Conservation (phyloP, 2,329 filamentous ascomycete species). For the Furcasterigmium furcatum region DNA sequence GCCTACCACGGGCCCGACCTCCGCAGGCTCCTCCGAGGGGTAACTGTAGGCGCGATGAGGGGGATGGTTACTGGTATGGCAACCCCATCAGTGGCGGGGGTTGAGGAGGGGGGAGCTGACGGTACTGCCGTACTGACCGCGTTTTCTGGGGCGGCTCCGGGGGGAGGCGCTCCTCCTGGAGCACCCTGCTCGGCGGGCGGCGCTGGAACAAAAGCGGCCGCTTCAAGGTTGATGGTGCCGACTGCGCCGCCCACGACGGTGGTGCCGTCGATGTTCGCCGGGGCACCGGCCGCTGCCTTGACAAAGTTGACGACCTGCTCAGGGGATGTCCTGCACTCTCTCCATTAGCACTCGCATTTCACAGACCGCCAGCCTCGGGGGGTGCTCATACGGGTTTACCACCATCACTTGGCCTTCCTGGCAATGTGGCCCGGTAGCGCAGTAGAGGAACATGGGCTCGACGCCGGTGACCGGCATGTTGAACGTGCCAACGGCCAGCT, state of each 20-base stretch:
- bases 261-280: constrained; percentile 20
- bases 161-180: constrained; percentile 4
- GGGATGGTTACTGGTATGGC: neutral
- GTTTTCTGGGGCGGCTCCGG: constrained; percentile 6
- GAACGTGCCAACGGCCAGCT: constrained; percentile 58
- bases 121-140: neutral
- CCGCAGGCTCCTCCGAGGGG: too few relatives aligned
- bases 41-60: too few relatives aligned
- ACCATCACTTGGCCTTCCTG: constrained; percentile 73
- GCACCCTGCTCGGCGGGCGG: constrained; percentile 4
- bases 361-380: too few relatives aligned
- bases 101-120: neutral
- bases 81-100: neutral
- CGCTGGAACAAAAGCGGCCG: constrained; percentile 22
- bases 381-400: constrained; percentile 47
- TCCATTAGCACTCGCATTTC: constrained; percentile 5
- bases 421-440: constrained; percentile 72
- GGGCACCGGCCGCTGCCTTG: constrained; percentile 16
- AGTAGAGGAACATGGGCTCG: constrained; percentile 77
- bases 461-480: constrained; percentile 67
- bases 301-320: constrained; percentile 24
- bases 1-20: too few relatives aligned
- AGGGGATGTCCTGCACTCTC: constrained; percentile 13
- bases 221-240: constrained; percentile 21
- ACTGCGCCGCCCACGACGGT: constrained; percentile 21